Base-by-base conservation (phyloP, 129 eudicot species). In the Heracleum sosnowskyi region DNA sequence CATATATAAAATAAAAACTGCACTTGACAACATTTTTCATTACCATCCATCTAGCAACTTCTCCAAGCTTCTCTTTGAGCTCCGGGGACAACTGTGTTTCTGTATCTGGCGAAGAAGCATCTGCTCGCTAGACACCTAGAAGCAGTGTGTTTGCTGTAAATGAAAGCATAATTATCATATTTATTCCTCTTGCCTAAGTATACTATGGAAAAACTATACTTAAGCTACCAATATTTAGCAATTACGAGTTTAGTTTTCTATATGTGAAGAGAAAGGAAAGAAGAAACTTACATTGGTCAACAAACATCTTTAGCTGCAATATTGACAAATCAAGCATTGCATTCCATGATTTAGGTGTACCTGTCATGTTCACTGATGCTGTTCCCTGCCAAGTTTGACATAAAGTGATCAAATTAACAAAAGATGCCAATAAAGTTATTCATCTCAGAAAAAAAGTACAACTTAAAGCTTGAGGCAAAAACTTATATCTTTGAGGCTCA, bases 91-190 rank as follows among this genome's bases (percentile, higher is more conserved):
- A 47, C 33, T 41, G 20, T 16, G 10, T 47, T 75, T 75, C 40
- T 7, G 16, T 4, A 10, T 22, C 18, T 49, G 35, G 28, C 11
- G 16, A 75, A 75, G 78, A 75, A 49, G 41, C 68, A 75, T 75
- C 68, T 4, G 44, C 78, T 33, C 55, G 20, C 78, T 75, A 68
- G 55, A 45, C n/a, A n/a, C n/a, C n/a, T n/a, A n/a, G n/a, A n/a
- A n/a, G n/a, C n/a, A n/a, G n/a, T n/a, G n/a, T n/a, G n/a, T n/a
- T n/a, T n/a, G n/a, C n/a, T n/a, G n/a, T n/a, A n/a, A n/a, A n/a
- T n/a, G n/a, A n/a, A n/a, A n/a, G n/a, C n/a, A n/a, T n/a, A n/a
- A n/a, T n/a, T n/a, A n/a, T n/a, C n/a, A n/a, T n/a, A n/a, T n/a
- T n/a, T n/a, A n/a, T n/a, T n/a, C n/a, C n/a, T n/a, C n/a, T n/a